Base-by-base conservation (phyloP, 1,139 yeast genomes). In the Lodderomyces jiufengensis region DNA sequence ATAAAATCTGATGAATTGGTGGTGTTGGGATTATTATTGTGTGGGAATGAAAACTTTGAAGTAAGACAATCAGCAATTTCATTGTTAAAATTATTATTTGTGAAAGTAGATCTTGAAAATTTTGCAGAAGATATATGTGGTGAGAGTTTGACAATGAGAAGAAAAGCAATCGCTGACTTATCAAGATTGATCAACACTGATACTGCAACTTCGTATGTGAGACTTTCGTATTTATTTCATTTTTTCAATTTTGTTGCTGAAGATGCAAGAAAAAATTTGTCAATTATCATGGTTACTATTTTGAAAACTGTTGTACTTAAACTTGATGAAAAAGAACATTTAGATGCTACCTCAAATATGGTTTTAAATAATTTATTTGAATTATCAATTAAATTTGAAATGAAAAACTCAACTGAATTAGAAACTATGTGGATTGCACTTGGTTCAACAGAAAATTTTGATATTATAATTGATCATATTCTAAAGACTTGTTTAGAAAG, bases 401-500 rank as follows among this genome's bases (percentile, higher is more conserved):
- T 81, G 30, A 67, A 70, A 11, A 78, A 86, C 48, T 85, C 86
- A 33, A 83, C 83, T 49, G 97, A 88, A 49, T 86, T 92, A 8
- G 97, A 90, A 54, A 95, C 95, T 0, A 60, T 92, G 26, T 94
- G 99, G 99, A 87, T 85, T 3, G 94, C 97, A 0, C 66, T 92
- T 26, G 78, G 78, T 37, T 74, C 76, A 26, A 71, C 79, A 9
- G 72, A 70, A 9, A 90, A 92, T 50, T 81, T 83, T 25, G 80
- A 80, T 39, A 78, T 77, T 7, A 84, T 88, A 13, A 60, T 86
- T 49, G 85, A 81, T 32, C 92, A 78, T 50, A 66, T 88, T 27
- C 68, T 87, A 34, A 70, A 69, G 23, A 78, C 80, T 31, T 82
- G 95, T 30, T 65, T 90, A 38, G 80, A 80, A 31, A 70, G 84